Evolutionary conservation across 2,329 filamentous ascomycete species (phyloP).

Genomic region (Rutstroemia sp.): DNA sequence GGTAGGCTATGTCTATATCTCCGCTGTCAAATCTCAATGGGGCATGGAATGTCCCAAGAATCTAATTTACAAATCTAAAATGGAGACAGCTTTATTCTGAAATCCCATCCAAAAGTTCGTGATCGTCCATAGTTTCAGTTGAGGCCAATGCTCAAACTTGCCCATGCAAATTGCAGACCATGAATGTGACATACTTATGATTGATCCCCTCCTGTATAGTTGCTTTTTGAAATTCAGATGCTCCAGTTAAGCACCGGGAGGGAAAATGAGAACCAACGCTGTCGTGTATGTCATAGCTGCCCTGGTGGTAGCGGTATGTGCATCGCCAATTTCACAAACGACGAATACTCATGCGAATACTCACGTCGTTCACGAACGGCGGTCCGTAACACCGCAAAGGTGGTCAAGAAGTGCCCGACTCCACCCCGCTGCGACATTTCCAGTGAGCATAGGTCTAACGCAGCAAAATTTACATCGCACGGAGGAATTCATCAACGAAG

Average conservation of each 20-base stretch:
- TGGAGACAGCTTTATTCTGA: not conserved
- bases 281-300: conserved; percentile 21
- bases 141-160: not conserved
- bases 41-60: not conserved
- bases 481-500: conserved; percentile 37
- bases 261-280: conserved; percentile 17
- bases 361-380: conserved; percentile 25
- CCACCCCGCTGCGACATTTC: conserved; percentile 18
- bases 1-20: no score
- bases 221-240: conserved; percentile 10
- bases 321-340: conserved; percentile 17
- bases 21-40: not conserved
- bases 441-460: conserved; percentile 35
- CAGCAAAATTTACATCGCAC: conserved; percentile 40
- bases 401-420: conserved; percentile 20
- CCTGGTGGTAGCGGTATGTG: conserved; percentile 23
- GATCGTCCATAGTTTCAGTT: not conserved
- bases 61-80: not conserved
- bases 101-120: not conserved
- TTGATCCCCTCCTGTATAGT: not conserved
- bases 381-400: conserved; percentile 13
- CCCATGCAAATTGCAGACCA: not conserved
- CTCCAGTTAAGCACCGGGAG: conserved; percentile 19
- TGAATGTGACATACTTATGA: conserved; percentile 1
- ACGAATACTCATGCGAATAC: conserved; percentile 3